Conservation (phyloP, 164 flowering plant species). For the Euptelea pleiosperma region DNA sequence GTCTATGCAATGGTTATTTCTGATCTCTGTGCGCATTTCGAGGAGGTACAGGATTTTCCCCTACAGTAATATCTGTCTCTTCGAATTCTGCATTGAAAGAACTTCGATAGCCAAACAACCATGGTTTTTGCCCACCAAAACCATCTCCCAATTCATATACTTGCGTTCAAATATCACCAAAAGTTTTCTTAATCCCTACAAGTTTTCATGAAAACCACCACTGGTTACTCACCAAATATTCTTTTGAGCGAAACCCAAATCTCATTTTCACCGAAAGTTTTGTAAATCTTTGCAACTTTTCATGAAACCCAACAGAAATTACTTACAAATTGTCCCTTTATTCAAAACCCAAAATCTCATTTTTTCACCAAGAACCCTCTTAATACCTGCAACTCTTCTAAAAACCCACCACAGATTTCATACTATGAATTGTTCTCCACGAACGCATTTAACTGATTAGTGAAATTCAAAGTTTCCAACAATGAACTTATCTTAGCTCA, state of each 20-base stretch:
- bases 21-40: no score
- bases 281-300: background rate
- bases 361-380: background rate
- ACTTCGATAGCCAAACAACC: constrained; percentile 59
- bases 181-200: no score
- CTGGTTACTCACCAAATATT: no score
- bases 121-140: constrained; percentile 58
- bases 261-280: background rate
- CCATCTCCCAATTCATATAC: no score
- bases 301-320: background rate
- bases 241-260: constrained; percentile 1
- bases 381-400: background rate
- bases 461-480: background rate
- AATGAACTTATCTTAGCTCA: background rate
- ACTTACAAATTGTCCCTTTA: no score
- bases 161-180: no score
- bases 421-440: background rate
- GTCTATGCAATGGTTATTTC: no score
- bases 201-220: no score
- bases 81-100: constrained; percentile 73
- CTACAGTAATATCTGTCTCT: no score
- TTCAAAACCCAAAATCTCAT: background rate
- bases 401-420: constrained; percentile 1
- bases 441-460: constrained; percentile 1
- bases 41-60: no score